Evolutionary conservation across 345 rosid species (phyloP), one percentile per base, ranked within the genome.

Genomic region (Iberis pinnata): DNA sequence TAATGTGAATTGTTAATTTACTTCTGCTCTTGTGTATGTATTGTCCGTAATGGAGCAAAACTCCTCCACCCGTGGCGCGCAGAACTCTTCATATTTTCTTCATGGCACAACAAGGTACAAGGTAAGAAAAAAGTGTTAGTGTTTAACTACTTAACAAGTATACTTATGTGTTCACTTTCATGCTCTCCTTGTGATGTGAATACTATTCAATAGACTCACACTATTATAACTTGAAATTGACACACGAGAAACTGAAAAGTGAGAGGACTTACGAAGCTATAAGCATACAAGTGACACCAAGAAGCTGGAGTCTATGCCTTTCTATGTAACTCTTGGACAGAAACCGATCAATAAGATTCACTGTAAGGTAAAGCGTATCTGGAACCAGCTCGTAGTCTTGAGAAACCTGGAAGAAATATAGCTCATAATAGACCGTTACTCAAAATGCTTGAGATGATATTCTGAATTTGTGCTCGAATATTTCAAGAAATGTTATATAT

Each of bases 281-380:
- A 60, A 87, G 80, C 98, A 90, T 81, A 88, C 95, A 87, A 58
- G 93, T 52, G 64, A 83, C 96, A 56, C 98, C 98, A 54, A 90
- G 79, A 53, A 90, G 76, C 72, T 90, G 98, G 46, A 90, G 96
- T 66, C 83, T 76, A 61, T 84, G 96, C 69, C 82, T 90, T 64
- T 77, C 79, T 50, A 90, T 67, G 59, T 44, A 71, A 63, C 63
- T 79, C 40, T 66, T 76, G 14, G 98, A 87, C 47, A 90, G 83
- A 76, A 79, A 84, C 32, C 93, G 79, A 69, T 90, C 98, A 33
- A 87, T 78, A 65, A 90, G 88, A 74, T 80, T 84, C 48, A 88
- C 95, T 7, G 98, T 75, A 55, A 90, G 93, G 75, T 87, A 82
- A 62, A 90, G 88, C 25, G 98, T 84, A 63, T 88, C 96, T 12